Base-by-base conservation (phyloP, 2,329 filamentous ascomycete genomes). In the Sordariomycetes sp. region DNA sequence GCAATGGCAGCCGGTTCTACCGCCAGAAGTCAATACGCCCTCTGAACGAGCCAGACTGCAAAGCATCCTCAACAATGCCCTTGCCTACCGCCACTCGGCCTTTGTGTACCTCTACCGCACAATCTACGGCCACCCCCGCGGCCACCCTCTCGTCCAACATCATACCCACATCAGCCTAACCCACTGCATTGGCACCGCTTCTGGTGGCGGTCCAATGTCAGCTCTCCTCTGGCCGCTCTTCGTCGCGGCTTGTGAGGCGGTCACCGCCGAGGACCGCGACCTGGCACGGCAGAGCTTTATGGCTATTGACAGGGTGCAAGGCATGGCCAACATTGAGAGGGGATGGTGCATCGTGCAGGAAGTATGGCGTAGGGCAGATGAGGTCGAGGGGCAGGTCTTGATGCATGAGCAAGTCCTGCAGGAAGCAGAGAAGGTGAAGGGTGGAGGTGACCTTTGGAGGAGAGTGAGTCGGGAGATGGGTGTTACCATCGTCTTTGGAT, bases 141-240 rank as follows among this genome's bases (percentile, higher is more conserved):
- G 49, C 4, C 63, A 75, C 38, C 42, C 57, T 3, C 54, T 62
- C 8, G 72, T 79, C 9, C 75, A 79, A 49, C 57, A 55, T 12
- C 71, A 78, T 43, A 52, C 66, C 1, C 67, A 64, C 39, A 47
- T 61, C 3, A 63, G 70, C 5, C 58, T 78, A 5, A 49, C 53
- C 11, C 70, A 76, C 40, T 79, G 74, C 45, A 59, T 66, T 6
- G 64, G 63, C 20, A 75, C 72, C 0, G 72, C 75, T 19, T 58
- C 55, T 16, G 68, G 70, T 38, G 58, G 58, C 29, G 75, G 76
- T 1, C 76, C 76, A 1, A 78, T 79, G 70, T 67, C 71, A 2
- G 76, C 76, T 3, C 56, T 81, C 23, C 60, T 81, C 3, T 80
- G 75, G 73, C 76, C 76, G 2, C 56, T 80, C 3, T 81, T 81